Evolutionary conservation across 352 stramenopile species (phyloP), one percentile per base, ranked within the genome.

Genomic region (Phytophthora constricta): DNA sequence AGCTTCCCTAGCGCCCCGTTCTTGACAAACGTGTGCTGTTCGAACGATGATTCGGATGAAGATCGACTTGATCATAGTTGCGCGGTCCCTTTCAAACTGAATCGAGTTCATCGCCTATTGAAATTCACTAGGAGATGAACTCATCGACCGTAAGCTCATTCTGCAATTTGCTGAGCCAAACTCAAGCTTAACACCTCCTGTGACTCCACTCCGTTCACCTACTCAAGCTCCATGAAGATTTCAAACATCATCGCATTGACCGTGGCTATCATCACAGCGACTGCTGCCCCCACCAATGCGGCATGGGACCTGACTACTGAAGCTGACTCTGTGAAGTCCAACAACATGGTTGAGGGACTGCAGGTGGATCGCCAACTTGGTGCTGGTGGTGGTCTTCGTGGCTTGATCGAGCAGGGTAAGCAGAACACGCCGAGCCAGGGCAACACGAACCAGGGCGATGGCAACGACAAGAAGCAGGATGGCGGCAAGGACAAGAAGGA

Each of bases 231-330:
- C 42, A 79, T 79, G 72, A 58, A 76, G 47, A n/a, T 79, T 26
- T 66, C 67, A 37, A 65, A 62, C 34, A 76, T 74, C 45, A 62
- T 79, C 49, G 67, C 67, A 48, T 62, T n/a, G n/a, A 75, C 57
- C 47, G 64, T 47, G 62, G 49, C 68, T 23, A 59, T 67, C 4
- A 60, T 79, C 34, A 55, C 57, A 41, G 46, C 65, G n/a, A 69
- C 67, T 9, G 37, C 56, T 17, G 31, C 67, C 49, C 33, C 67
- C 4, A 55, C 57, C 31, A 59, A 74, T 26, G 72, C 72, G 39
- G 48, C 61, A 19, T 71, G 43, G 51, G 62, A 51, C 5, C 68
- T 43, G 51, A 69, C 60, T 53, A 65, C 65, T 14, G 51, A 64
- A 11, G 33, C 17, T n/a, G 5, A 47, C 28, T 34, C 41, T 19